These are phyloP conservation scores for Talaromyces pinophilus DNA, from an alignment of 2,329 filamentous ascomycete genomes.

Conservation along the genomic window DNA sequence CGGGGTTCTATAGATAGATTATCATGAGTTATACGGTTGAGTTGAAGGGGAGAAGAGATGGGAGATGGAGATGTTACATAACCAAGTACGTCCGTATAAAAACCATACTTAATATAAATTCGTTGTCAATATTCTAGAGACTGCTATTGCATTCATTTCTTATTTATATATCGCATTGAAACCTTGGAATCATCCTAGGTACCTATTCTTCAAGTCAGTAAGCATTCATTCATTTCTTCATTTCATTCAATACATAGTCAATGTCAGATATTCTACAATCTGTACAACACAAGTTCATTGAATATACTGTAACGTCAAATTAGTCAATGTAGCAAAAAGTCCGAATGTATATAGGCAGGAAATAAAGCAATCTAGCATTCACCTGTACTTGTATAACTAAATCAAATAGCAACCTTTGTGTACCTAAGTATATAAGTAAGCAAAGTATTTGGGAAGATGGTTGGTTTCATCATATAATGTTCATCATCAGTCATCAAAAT, in stretches of 20 bases:
- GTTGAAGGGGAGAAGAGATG: not conserved
- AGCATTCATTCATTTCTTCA: not conserved
- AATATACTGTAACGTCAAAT: not conserved
- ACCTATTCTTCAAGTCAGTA: too few relatives aligned
- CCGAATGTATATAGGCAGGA: not conserved
- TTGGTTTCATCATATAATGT: constrained; percentile 5
- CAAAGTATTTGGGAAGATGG: not conserved
- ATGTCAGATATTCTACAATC: not conserved
- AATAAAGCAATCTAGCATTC: constrained; percentile 6
- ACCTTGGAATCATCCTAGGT: too few relatives aligned
- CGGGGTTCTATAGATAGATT: constrained; percentile 2
- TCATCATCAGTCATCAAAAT: constrained; percentile 8
- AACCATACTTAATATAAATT: constrained; percentile 8
- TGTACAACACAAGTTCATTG: not conserved
- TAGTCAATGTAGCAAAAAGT: not conserved
- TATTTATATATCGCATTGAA: too few relatives aligned
- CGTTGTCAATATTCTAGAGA: not conserved
- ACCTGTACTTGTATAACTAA: constrained; percentile 11
- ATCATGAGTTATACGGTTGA: not conserved
- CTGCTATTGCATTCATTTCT: not conserved
- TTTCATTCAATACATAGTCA: not conserved
- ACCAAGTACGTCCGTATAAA: constrained; percentile 17
- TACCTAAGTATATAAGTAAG: constrained; percentile 12
- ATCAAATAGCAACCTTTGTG: constrained; percentile 3
- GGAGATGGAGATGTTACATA: constrained; percentile 1